Evolutionary conservation across 371 early-diverging fungal species (phyloP).

Genomic region (Circinella minor): DNA sequence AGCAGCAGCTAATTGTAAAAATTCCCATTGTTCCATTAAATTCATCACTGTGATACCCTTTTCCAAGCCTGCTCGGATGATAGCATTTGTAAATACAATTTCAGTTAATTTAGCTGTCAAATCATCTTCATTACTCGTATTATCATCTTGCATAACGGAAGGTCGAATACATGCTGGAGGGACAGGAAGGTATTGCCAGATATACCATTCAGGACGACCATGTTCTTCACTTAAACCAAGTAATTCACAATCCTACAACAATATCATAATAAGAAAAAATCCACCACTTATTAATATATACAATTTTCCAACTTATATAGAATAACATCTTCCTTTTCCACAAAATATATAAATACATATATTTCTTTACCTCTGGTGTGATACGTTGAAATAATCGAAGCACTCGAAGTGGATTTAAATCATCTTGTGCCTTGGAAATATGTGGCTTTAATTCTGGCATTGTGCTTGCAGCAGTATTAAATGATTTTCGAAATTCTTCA

Average conservation of each 20-base stretch:
- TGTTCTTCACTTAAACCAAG: conserved; percentile 87
- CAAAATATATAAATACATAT: neutral
- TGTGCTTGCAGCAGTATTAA: conserved; percentile 72
- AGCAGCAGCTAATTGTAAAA: conserved; percentile 93
- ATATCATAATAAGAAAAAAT: neutral
- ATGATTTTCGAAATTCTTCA: conserved; percentile 73
- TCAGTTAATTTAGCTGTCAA: conserved; percentile 98
- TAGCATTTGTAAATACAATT: conserved; percentile 93
- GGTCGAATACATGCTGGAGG: conserved; percentile 99
- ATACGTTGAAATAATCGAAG: conserved; percentile 88
- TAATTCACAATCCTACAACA: conserved; percentile 87
- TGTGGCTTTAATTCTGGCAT: conserved; percentile 81
- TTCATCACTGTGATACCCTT: conserved; percentile 81
- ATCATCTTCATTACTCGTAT: conserved; percentile 98
- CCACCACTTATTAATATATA: neutral
- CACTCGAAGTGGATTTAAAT: conserved; percentile 93
- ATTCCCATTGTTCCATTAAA: conserved; percentile 98
- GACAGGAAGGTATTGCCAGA: conserved; percentile 95
- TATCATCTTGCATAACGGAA: conserved; percentile 93
- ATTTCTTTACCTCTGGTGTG: conserved; percentile 66
- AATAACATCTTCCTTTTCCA: too few relatives aligned
- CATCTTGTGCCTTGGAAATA: conserved; percentile 89
- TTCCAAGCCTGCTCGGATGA: conserved; percentile 84
- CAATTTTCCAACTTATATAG: too few relatives aligned
- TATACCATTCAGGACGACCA: conserved; percentile 91